Percentiles rank a stretch among this genome's conserved stretches.
Evolutionary conservation across 2,329 filamentous ascomycete genomes (phyloP).

Genomic region (Calonectria multiphialidica): DNA sequence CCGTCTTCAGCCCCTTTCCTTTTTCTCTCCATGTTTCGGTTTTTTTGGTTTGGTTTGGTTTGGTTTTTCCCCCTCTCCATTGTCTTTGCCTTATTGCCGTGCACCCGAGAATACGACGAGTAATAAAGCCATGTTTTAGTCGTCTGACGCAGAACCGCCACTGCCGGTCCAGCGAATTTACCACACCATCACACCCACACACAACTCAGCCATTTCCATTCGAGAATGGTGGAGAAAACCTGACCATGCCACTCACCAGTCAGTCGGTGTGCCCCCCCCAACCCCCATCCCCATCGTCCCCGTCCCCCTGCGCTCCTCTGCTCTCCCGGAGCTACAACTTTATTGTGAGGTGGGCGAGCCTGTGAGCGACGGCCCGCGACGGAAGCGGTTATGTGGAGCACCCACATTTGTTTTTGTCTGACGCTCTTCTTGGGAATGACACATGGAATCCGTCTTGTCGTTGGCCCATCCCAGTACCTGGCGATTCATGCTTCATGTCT

Average conservation of each 20-base stretch:
- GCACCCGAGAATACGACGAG: constrained; percentile 4
- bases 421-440: background rate
- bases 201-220: constrained; percentile 1
- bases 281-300: background rate
- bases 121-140: background rate
- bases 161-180: background rate
- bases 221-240: background rate
- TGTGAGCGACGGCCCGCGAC: constrained; percentile 31
- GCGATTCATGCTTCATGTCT: background rate
- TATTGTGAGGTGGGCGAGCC: background rate
- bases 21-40: background rate
- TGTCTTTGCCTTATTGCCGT: background rate
- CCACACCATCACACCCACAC: background rate
- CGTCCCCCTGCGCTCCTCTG: background rate
- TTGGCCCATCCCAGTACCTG: background rate
- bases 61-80: background rate
- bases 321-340: constrained; percentile 3
- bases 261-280: background rate
- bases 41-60: background rate
- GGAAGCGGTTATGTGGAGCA: constrained; percentile 26
- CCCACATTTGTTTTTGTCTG: constrained; percentile 3
- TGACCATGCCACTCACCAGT: background rate
- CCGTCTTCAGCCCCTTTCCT: background rate
- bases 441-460: background rate
- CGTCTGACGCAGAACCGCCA: background rate